These are phyloP conservation scores for Naganishia kalamii DNA, from an alignment of 768 basidiomycete genomes.

Conservation along the genomic window DNA sequence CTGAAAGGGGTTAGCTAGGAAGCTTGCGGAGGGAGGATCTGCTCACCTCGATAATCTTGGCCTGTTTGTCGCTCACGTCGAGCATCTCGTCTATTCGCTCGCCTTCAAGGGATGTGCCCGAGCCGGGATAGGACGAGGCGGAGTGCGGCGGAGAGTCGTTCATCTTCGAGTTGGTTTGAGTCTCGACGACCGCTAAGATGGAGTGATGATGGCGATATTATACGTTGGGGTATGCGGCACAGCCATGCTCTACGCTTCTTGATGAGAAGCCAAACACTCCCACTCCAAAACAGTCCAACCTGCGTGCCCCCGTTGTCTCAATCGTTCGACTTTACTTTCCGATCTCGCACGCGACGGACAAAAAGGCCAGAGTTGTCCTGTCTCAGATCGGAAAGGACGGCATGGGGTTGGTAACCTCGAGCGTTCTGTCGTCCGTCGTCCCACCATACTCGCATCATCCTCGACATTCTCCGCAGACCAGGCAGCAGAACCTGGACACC, in stretches of 20 bases:
- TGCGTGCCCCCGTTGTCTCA: neutral
- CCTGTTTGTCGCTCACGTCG: neutral
- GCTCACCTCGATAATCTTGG: neutral
- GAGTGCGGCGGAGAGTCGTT: constrained; percentile 3
- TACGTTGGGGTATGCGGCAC: neutral
- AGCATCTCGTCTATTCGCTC: constrained; percentile 1
- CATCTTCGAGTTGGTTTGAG: neutral
- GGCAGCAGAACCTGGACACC: too few species aligned
- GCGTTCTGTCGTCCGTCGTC: neutral
- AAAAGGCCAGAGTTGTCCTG: neutral
- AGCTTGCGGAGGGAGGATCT: too few species aligned
- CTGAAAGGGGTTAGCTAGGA: neutral
- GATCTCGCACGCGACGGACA: neutral
- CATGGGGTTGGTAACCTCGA: neutral
- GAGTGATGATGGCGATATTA: neutral
- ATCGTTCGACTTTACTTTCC: neutral
- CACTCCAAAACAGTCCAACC: neutral
- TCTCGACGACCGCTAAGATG: neutral
- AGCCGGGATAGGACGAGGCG: constrained; percentile 3
- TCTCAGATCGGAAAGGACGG: constrained; percentile 4
- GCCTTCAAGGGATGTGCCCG: neutral
- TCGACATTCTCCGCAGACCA: too few species aligned
- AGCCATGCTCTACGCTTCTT: neutral
- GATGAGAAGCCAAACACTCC: neutral
- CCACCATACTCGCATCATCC: too few species aligned